Evolutionary conservation across 208 protist species (phyloP).

Genomic region (Crithidia brevicula): DNA sequence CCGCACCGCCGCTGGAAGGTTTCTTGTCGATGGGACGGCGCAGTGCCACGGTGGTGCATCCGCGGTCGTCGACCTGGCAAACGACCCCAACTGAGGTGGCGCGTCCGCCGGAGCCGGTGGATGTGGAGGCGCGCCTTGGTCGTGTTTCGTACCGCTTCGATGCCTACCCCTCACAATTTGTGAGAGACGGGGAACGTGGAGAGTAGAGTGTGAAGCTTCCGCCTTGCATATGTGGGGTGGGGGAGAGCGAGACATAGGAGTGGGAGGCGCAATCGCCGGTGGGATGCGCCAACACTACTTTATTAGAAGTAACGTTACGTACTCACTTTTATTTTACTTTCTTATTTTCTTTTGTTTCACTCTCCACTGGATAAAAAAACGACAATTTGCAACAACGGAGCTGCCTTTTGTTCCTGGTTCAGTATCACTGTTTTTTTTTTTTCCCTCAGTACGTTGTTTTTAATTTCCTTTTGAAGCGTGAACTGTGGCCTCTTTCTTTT

Average conservation of each 20-base stretch:
- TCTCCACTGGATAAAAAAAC: too few species aligned
- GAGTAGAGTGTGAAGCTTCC: too few species aligned
- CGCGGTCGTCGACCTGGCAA: not conserved
- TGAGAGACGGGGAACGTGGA: too few species aligned
- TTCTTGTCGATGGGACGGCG: constrained; percentile 7
- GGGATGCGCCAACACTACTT: not conserved
- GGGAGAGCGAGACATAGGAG: too few species aligned
- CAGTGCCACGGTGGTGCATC: not conserved
- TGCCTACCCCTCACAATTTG: not conserved
- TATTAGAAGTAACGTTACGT: not conserved
- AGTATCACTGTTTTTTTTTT: not conserved
- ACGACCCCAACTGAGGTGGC: not conserved
- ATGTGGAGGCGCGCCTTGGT: constrained; percentile 1
- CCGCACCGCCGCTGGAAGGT: not conserved
- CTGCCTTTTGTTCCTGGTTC: too few species aligned
- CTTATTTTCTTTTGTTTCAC: not conserved
- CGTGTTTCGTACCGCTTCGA: not conserved
- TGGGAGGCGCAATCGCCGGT: too few species aligned
- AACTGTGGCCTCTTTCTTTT: not conserved
- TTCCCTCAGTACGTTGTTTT: not conserved
- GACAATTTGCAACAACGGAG: too few species aligned
- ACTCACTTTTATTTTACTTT: not conserved
- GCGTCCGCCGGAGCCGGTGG: constrained; percentile 1
- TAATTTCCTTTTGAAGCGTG: not conserved
- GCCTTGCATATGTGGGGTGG: too few species aligned